Evolutionary conservation across 2,329 filamentous ascomycete genomes (phyloP), one percentile per base, ranked within the genome.

Genomic region (Calonectria henricotiae): DNA sequence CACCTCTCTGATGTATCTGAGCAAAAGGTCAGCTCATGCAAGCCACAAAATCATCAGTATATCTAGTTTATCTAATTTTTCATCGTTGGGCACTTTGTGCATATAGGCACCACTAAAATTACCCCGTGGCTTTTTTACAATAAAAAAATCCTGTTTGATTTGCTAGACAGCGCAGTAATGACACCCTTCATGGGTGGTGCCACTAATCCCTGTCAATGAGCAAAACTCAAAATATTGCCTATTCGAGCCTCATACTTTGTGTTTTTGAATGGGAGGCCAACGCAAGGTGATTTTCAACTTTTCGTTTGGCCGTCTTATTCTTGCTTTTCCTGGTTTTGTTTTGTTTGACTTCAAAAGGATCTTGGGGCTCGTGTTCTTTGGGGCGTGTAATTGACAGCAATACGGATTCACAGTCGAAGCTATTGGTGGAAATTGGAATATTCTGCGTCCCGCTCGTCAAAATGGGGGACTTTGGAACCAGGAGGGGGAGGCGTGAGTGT

Each of bases 171-270:
- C 51, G 3, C 30, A 25, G 51, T n/a, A 4, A 37, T 37, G 51
- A 37, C 32, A 37, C 51, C 27, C 27, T 30, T 6, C 30, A 7
- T 9, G 30, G 58, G 58, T 62, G 58, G 20, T 62, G 58, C 39
- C 39, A 62, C 39, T 35, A 62, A 62, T 46, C 58, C 58, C 58
- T 62, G 58, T 23, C n/a, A n/a, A 62, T 62, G 58, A 62, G 58
- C 39, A 62, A 62, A 62, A 32, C 15, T 35, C 41, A 46, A 44
- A 44, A 32, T 23, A 30, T 35, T 62, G 58, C 58, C 58, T 44
- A 32, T 46, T 46, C 30, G 41, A 30, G 58, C 23, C 41, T 15
- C 58, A 43, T 20, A 15, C 51, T 55, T 37, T 35, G 15, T 23
- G 17, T 5, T 30, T 5, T 30, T 30, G 27, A 20, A 12, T 12